Evolutionary conservation across 2,329 filamentous ascomycete genomes (phyloP), one percentile per base, ranked within the genome.

Genomic region (Rhytidhysteron rufulum): DNA sequence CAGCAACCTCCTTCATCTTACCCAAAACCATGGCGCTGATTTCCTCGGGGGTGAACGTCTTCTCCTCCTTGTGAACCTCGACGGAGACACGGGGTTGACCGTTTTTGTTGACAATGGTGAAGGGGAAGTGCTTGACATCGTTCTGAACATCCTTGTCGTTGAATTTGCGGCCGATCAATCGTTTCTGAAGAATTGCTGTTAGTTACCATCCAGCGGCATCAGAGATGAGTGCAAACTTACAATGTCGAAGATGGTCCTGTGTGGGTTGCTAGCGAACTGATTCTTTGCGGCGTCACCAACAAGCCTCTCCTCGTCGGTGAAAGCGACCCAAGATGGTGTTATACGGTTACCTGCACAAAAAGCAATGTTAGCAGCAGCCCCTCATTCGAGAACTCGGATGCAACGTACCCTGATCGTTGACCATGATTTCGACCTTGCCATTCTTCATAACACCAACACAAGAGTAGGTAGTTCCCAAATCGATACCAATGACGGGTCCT

Each of bases 81-180:
- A 91, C 86, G 66, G 85, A 78, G 64, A 98, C 83, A 53, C 83
- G 73, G 50, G 93, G 93, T 77, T 96, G 95, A 67, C 83, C 89
- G 70, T 86, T 82, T 78, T 93, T 90, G 78, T 86, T 79, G 63
- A 88, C 66, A 47, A 98, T 86, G 75, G 88, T 88, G 85, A 91
- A 98, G 62, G 93, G 91, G 80, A 95, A 96, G 78, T 96, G 87
- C 86, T 98, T 97, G 66, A 93, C 80, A 66, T 98, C 93, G 65
- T 76, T 79, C 75, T 96, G 90, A 53, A 96, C 84, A 51, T 94
- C 87, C 75, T 66, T 66, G 48, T 67, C 71, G 55, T 61, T 64
- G 60, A 65, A 75, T 62, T 74, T 75, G 52, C 70, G 67, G 29
- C 72, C 72, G 50, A 75, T 75, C 42, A 75, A 60, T 60, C 72